Conservation (phyloP, 2,329 filamentous ascomycete species). For the Tolypocladium amazonense region DNA sequence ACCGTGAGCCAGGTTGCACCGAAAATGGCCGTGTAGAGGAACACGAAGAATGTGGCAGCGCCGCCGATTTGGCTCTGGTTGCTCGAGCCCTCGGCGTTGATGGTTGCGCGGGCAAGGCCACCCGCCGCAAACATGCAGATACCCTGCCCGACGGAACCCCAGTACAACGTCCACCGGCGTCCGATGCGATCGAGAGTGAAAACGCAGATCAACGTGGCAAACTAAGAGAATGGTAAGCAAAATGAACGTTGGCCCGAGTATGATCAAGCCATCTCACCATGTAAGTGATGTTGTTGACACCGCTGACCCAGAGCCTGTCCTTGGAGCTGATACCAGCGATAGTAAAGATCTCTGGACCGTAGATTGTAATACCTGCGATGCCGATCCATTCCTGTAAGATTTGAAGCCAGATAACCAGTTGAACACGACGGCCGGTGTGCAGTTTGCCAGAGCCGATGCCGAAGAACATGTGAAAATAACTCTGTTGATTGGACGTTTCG, state of each 20-base stretch:
- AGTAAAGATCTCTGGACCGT: constrained; percentile 47
- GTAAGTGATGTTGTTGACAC: constrained; percentile 38
- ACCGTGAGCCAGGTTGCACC: constrained; percentile 39
- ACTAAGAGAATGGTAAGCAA: constrained; percentile 11
- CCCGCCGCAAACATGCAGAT: constrained; percentile 59
- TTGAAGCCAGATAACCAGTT: constrained; percentile 61
- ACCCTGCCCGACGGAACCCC: constrained; percentile 53
- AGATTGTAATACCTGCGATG: constrained; percentile 59
- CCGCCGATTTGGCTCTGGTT: constrained; percentile 43
- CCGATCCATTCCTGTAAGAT: constrained; percentile 63
- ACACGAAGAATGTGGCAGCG: constrained; percentile 61
- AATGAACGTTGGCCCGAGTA: background rate
- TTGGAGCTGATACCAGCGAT: constrained; percentile 53
- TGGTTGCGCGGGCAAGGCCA: constrained; percentile 43
- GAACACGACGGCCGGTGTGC: constrained; percentile 56
- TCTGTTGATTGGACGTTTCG: constrained; percentile 44
- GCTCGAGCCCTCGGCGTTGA: constrained; percentile 28
- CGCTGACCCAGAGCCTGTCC: constrained; percentile 55
- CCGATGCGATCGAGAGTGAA: constrained; percentile 62
- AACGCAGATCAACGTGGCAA: constrained; percentile 57
- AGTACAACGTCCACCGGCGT: constrained; percentile 58
- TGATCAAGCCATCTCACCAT: constrained; percentile 21
- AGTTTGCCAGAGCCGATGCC: constrained; percentile 54
- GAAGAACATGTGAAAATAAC: constrained; percentile 56
- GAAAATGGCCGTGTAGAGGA: constrained; percentile 36